Conservation (phyloP, 306 rosid genomes). For the Pterocarpus santalinus region DNA sequence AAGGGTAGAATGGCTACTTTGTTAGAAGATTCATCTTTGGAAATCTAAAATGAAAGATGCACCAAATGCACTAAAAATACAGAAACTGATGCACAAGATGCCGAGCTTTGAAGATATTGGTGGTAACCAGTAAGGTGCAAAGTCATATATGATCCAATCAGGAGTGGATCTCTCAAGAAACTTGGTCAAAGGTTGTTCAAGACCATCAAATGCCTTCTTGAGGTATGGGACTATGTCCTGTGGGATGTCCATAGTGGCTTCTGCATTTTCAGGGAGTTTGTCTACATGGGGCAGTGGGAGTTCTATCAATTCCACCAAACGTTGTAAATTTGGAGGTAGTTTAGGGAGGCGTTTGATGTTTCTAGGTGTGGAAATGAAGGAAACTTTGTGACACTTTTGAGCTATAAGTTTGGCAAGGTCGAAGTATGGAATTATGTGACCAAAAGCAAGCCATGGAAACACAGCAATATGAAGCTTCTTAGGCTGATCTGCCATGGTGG, state of each 20-base stretch:
- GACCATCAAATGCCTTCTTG: conserved; percentile 41
- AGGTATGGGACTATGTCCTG: conserved; percentile 2
- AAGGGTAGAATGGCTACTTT: conserved; percentile 11
- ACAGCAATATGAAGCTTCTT: conserved; percentile 52
- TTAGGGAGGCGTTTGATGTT: conserved; percentile 61
- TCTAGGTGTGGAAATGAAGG: conserved; percentile 59
- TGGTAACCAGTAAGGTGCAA: conserved; percentile 24
- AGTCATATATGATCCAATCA: conserved; percentile 32
- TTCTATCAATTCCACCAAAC: conserved; percentile 38
- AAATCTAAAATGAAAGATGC: accelerated
- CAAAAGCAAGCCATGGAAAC: conserved; percentile 65
- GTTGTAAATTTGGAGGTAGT: conserved; percentile 32
- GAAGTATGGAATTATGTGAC: conserved; percentile 53
- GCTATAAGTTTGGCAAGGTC: conserved; percentile 58
- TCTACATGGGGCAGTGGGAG: conserved; percentile 30
- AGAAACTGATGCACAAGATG: not conserved
- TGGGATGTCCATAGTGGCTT: conserved; percentile 37
- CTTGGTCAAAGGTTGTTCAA: conserved; percentile 33
- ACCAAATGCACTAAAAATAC: not conserved
- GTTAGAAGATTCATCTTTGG: not conserved
- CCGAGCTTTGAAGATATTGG: conserved; percentile 1
- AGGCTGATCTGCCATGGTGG: conserved; percentile 29
- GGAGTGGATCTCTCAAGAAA: conserved; percentile 13
- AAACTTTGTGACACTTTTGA: conserved; percentile 53
- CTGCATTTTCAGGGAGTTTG: conserved; percentile 27